Evolutionary conservation across 2,329 filamentous ascomycete species (phyloP), one percentile per base, ranked within the genome.

Genomic region (Sclerotinia glacialis): DNA sequence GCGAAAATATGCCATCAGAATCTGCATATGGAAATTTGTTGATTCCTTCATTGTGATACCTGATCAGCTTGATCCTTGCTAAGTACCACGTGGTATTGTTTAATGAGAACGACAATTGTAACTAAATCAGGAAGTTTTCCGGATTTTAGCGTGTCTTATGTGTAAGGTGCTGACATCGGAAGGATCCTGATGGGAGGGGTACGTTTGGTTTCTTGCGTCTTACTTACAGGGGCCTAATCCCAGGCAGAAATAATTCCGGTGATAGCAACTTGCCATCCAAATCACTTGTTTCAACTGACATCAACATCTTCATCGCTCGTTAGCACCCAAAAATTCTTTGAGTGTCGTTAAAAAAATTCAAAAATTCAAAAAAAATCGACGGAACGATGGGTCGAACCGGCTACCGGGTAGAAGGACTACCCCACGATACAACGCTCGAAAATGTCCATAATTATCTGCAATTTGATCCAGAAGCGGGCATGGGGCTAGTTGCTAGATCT

Each of bases 331-430:
- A 14, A 7, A 28, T 3, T 23, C 6, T 42, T 40, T 47, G 16
- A 5, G 18, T 49, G 12, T 28, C 9, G 6, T 18, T 59, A 44
- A 14, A n/a, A 31, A 26, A n/a, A n/a, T n/a, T n/a, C n/a, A n/a
- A n/a, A n/a, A n/a, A n/a, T n/a, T n/a, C n/a, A n/a, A 50, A 18
- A 16, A 40, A 40, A 16, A 1, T 40, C 37, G 37, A 40, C 37
- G 5, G 37, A 40, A 40, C 37, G 40, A 65, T 65, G 64, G 64
- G 56, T 34, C 64, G 64, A 23, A 65, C 64, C 11, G 64, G 55
- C 26, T 65, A 65, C 23, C 55, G 64, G 16, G 64, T 65, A 37
- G 64, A 65, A 23, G 58, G 64, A 52, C 31, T 65, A 42, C 64
- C 64, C 34, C 55, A 42, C 26, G 47, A 65, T 37, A 44, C 55